A percentile compares a stretch with the other conserved stretches of the same genome.
Conservation (phyloP, 2,329 filamentous ascomycete genomes). For the Rutstroemia sp. region DNA sequence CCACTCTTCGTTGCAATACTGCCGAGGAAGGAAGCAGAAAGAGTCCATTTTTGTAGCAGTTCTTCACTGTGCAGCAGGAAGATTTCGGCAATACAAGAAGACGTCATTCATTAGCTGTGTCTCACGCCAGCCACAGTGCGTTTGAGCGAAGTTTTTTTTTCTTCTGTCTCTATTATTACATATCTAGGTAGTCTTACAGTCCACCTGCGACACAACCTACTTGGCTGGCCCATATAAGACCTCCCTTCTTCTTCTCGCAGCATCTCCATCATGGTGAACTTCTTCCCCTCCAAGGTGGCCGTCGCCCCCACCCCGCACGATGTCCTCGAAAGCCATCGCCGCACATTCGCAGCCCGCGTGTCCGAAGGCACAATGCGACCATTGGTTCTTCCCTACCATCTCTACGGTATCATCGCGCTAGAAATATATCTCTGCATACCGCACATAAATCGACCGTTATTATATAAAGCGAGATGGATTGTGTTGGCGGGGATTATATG, state of each 20-base stretch:
- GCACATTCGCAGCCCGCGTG: conserved; percentile 32
- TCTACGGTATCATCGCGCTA: conserved; percentile 42
- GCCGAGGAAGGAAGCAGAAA: too few relatives aligned
- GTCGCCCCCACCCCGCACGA: conserved; percentile 16
- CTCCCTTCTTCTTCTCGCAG: neutral
- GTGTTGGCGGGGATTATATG: conserved; percentile 38
- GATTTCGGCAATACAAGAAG: too few relatives aligned
- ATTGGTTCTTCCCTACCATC: conserved; percentile 44
- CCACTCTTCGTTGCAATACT: too few relatives aligned
- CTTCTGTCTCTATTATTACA: too few relatives aligned
- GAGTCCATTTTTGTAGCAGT: too few relatives aligned
- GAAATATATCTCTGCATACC: conserved; percentile 49
- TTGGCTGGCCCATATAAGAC: neutral
- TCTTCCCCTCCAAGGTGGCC: neutral
- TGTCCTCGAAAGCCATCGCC: conserved; percentile 30
- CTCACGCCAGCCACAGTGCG: too few relatives aligned
- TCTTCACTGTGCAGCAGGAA: too few relatives aligned
- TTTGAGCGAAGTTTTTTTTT: too few relatives aligned
- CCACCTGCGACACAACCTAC: too few relatives aligned
- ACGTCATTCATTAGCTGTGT: too few relatives aligned
- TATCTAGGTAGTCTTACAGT: too few relatives aligned
- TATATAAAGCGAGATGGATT: conserved; percentile 44
- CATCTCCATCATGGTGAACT: neutral
- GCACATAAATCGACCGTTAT: conserved; percentile 42
- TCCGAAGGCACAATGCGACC: conserved; percentile 37